phyloP scores from a whole-genome alignment of 768 basidiomycete species.

The Guyanaporus albipodus region DNA sequence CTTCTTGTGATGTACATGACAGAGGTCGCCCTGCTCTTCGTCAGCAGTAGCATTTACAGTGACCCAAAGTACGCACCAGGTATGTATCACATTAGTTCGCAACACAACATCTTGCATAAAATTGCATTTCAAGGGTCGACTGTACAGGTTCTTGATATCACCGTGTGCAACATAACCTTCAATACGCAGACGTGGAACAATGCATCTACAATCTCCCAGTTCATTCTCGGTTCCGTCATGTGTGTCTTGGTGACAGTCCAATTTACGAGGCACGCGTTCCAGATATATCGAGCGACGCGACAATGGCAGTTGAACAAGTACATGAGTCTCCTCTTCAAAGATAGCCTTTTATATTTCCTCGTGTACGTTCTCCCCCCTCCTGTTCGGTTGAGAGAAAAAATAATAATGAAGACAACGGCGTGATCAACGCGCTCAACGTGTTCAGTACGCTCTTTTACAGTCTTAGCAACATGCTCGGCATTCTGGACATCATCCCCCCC shows the following conservation, averaged over 20 bases:
- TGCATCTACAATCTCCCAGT: background rate
- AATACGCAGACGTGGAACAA: background rate
- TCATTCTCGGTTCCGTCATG: background rate
- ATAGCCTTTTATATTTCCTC: background rate
- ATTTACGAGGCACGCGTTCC: background rate
- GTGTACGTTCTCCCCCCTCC: background rate
- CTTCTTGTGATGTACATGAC: slow-evolving; percentile 2
- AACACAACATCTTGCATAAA: too few relatives aligned
- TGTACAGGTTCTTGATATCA: background rate
- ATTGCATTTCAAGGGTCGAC: background rate
- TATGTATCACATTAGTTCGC: background rate
- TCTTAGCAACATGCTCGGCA: background rate
- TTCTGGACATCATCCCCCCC: background rate
- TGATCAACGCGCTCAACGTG: background rate
- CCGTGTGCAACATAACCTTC: background rate
- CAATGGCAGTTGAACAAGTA: background rate
- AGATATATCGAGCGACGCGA: background rate
- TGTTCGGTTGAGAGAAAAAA: background rate
- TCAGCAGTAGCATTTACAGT: background rate
- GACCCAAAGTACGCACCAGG: background rate
- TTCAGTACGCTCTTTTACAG: background rate
- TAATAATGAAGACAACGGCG: too few relatives aligned
- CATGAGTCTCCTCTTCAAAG: background rate
- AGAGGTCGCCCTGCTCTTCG: background rate
- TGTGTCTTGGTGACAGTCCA: background rate